These are phyloP conservation scores for Austroboletus niveus DNA, from an alignment of 1,284 basidiomycete genomes.

Conservation along the genomic window DNA sequence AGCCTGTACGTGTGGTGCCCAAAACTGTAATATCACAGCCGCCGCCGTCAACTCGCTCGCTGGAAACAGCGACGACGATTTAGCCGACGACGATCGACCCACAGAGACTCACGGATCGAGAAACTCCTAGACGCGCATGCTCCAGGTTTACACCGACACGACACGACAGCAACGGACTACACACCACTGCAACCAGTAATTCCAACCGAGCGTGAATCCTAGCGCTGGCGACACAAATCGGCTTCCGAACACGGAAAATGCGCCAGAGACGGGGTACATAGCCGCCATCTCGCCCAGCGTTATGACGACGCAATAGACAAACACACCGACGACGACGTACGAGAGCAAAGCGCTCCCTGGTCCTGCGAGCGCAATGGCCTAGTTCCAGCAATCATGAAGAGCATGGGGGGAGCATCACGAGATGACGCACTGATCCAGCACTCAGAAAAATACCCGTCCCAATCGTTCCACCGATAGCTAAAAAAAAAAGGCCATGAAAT, in stretches of 20 bases:
- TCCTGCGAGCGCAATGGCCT: conserved; percentile 45
- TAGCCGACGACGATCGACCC: too few species aligned
- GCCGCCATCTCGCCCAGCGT: conserved; percentile 47
- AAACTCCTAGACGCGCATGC: conserved; percentile 30
- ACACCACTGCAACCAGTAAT: conserved; percentile 56
- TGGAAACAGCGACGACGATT: conserved; percentile 10
- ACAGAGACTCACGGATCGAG: conserved; percentile 37
- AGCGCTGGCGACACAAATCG: conserved; percentile 51
- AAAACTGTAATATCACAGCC: conserved; percentile 44
- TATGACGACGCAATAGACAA: conserved; percentile 55
- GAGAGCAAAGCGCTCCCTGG: conserved; percentile 50
- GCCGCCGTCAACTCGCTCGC: conserved; percentile 46
- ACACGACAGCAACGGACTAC: conserved; percentile 3
- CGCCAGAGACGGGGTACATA: conserved; percentile 47
- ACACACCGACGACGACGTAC: conserved; percentile 49
- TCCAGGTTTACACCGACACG: too few species aligned
- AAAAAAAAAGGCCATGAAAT: background rate
- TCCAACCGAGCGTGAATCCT: conserved; percentile 56
- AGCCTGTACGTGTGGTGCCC: conserved; percentile 41
- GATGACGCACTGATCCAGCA: conserved; percentile 36
- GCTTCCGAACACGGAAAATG: conserved; percentile 48
- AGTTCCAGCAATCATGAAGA: background rate
- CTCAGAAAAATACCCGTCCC: conserved; percentile 47
- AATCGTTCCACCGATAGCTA: conserved; percentile 46
- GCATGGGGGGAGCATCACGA: background rate